phyloP scores from a whole-genome alignment of 2,329 filamentous ascomycete genomes.

The Emmonsiellopsis sp. region DNA sequence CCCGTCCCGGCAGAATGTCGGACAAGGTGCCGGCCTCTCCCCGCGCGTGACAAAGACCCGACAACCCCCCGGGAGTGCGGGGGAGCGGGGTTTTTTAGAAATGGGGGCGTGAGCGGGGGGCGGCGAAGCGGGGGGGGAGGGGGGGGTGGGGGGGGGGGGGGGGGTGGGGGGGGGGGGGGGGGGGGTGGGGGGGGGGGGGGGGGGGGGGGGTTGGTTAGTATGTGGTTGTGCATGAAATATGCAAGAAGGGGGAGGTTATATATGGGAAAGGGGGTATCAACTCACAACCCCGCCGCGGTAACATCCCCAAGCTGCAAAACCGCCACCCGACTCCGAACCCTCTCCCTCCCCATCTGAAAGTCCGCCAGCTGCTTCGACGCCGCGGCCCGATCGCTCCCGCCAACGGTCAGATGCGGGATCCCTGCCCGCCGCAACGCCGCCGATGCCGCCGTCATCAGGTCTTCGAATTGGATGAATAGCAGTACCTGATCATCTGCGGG shows the following conservation, averaged over 20 bases:
- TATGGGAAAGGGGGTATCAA: constrained; percentile 8
- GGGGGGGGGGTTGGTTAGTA: too few relatives aligned
- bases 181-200: too few relatives aligned
- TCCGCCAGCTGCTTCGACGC: constrained; percentile 25
- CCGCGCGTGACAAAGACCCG: too few relatives aligned
- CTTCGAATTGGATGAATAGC: constrained; percentile 45
- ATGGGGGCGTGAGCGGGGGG: too few relatives aligned
- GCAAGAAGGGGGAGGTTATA: neutral
- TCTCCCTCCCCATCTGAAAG: constrained; percentile 31
- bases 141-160: too few relatives aligned
- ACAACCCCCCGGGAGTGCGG: too few relatives aligned
- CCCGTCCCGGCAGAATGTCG: too few relatives aligned
- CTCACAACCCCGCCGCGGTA: constrained; percentile 52
- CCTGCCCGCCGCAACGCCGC: constrained; percentile 18
- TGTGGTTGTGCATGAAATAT: neutral
- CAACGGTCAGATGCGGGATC: constrained; percentile 29
- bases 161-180: too few relatives aligned
- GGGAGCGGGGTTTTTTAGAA: too few relatives aligned
- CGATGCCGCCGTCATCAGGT: constrained; percentile 32
- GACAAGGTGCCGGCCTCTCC: too few relatives aligned
- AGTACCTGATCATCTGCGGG: constrained; percentile 41
- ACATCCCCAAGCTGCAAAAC: constrained; percentile 49
- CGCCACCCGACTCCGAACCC: constrained; percentile 38
- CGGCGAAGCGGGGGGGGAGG: too few relatives aligned
- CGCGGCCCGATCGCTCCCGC: constrained; percentile 19